Evolutionary conservation across 2,329 filamentous ascomycete species (phyloP).

Genomic region (Rhynchosporium secalis): DNA sequence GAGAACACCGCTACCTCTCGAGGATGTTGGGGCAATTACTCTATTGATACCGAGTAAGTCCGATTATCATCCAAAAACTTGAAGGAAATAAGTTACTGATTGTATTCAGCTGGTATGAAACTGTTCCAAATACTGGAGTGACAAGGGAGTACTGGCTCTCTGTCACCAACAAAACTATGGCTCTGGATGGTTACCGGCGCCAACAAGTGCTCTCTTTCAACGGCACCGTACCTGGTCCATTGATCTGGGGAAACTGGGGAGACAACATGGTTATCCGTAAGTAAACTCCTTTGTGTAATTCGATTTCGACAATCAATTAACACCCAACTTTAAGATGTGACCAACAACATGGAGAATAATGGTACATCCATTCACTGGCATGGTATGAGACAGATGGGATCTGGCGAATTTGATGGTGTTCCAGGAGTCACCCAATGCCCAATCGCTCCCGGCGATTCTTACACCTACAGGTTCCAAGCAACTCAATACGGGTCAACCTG

Average conservation of each 20-base stretch:
- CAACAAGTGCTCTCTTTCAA: conserved; percentile 54
- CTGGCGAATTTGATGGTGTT: conserved; percentile 42
- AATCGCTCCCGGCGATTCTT: conserved; percentile 55
- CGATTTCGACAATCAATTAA: conserved; percentile 22
- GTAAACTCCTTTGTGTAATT: not conserved
- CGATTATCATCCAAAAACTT: not conserved
- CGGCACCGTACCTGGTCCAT: conserved; percentile 41
- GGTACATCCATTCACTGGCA: conserved; percentile 55
- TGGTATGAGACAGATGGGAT: conserved; percentile 47
- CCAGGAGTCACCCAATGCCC: conserved; percentile 63
- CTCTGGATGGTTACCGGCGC: conserved; percentile 44
- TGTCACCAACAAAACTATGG: conserved; percentile 33
- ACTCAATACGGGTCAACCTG: conserved; percentile 35
- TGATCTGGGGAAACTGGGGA: conserved; percentile 43
- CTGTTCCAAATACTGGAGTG: conserved; percentile 40
- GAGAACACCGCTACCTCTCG: conserved; percentile 37
- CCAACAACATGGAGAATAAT: conserved; percentile 42
- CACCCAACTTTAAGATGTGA: conserved; percentile 40
- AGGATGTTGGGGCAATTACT: conserved; percentile 39
- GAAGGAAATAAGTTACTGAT: not conserved
- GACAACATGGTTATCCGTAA: conserved; percentile 16
- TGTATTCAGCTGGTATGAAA: conserved; percentile 27
- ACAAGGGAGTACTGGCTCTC: conserved; percentile 39
- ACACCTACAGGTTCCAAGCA: conserved; percentile 43
- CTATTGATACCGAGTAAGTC: conserved; percentile 35